Evolutionary conservation across 805 yeast genomes (phyloP).

Genomic region (Lipomyces spencermartinsiae): DNA sequence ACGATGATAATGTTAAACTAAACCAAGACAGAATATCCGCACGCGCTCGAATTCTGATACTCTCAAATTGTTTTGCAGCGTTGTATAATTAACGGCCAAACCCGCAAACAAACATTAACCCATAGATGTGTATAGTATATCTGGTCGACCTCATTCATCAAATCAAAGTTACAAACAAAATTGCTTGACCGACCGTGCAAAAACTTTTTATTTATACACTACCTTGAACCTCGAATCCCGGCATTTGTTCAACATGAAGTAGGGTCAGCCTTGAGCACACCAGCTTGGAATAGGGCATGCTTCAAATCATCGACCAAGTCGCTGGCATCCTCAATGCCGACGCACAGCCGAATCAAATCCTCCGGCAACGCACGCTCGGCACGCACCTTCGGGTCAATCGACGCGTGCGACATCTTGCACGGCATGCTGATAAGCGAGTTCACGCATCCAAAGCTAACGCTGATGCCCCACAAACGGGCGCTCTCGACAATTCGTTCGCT

Average conservation of each 20-base stretch:
- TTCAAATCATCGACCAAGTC: constrained; percentile 85
- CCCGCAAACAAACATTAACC: neutral
- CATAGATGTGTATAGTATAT: neutral
- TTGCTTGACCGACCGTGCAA: neutral
- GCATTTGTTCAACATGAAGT: neutral
- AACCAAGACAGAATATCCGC: neutral
- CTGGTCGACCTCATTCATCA: neutral
- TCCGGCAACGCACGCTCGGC: constrained; percentile 90
- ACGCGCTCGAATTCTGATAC: neutral
- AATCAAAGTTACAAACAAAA: neutral
- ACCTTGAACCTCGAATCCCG: neutral
- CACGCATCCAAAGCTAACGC: constrained; percentile 94
- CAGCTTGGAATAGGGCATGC: constrained; percentile 70
- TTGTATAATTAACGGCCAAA: neutral
- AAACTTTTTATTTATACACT: neutral
- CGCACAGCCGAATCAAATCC: constrained; percentile 85
- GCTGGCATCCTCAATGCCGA: constrained; percentile 84
- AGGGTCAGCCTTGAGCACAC: constrained; percentile 50
- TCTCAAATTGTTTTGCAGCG: neutral
- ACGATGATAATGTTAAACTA: too few species aligned
- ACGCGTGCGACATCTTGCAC: constrained; percentile 96
- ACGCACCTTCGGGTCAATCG: constrained; percentile 86
- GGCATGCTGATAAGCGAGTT: constrained; percentile 93
- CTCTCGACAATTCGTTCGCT: constrained; percentile 77
- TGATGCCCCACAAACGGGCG: constrained; percentile 80